Evolutionary conservation across 805 yeast genomes (phyloP), one percentile per base, ranked within the genome.

Genomic region (Barnettozyma botsteinii): DNA sequence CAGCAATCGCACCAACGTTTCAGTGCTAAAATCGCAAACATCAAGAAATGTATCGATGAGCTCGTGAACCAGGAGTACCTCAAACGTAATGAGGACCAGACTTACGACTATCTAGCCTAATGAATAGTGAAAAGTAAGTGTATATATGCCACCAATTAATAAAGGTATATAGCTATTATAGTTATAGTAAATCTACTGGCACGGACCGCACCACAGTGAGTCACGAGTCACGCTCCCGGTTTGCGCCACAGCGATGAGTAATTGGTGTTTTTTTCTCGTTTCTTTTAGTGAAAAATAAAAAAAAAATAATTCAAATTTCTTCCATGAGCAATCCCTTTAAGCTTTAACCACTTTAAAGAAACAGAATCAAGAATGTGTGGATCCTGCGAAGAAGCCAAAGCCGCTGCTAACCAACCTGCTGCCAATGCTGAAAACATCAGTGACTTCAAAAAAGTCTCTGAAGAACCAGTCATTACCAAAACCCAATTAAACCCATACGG

Each of bases 21-120:
- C 69, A 77, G 74, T 51, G 96, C 98, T 5, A 79, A 81, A 43
- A 80, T 88, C 27, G 73, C 86, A 12, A 95, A 88, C 56, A 82
- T 91, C 54, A 91, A 91, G 67, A 76, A 79, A 54, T 87, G 89
- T 25, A 85, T 91, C 45, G 95, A 86, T 56, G 73, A 72, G 33
- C 75, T 91, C 58, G 83, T 91, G 36, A 96, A 89, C 47, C 80
- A 80, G 60, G 95, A 86, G 53, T 91, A 86, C 59, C 64, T 91
- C 46, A 79, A 79, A 52, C 79, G 98, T 59, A 71, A 79, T 43
- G 85, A 78, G 31, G 79, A 73, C 34, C 79, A 78, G 51, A 72
- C 81, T 24, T 88, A 87, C 55, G 84, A 82, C 54, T 91, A 91
- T 57, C 65, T 89, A 48, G 94, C 96, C 28, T 88, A 50, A 42